Evolutionary conservation across 768 basidiomycete species (phyloP).

Genomic region (Pleurotus cornucopiae): DNA sequence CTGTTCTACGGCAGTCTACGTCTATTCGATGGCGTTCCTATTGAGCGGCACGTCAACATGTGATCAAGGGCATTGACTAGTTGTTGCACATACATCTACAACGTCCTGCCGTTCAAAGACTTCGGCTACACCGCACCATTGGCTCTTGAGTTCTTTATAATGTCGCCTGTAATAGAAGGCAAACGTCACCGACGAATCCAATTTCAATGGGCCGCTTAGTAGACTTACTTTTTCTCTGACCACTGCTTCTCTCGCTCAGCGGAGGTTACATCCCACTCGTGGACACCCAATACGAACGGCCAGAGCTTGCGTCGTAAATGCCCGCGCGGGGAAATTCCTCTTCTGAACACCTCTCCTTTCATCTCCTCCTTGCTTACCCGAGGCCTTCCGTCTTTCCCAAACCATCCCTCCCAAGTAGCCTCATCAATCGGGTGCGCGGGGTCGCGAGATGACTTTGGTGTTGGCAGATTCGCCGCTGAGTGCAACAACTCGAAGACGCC

Average conservation of each 20-base stretch:
- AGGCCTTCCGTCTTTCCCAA: conserved; percentile 65
- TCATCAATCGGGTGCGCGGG: conserved; percentile 75
- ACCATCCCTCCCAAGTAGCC: conserved; percentile 75
- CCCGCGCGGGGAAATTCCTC: conserved; percentile 57
- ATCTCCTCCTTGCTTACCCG: conserved; percentile 65
- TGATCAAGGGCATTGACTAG: conserved; percentile 12
- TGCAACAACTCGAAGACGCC: conserved; percentile 88
- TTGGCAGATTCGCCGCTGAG: conserved; percentile 73
- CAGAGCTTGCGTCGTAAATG: conserved; percentile 71
- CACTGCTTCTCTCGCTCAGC: conserved; percentile 58
- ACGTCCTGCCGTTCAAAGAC: conserved; percentile 78
- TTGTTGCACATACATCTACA: conserved; percentile 53
- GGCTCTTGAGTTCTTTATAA: conserved; percentile 68
- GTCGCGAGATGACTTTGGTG: conserved; percentile 79
- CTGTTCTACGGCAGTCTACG: conserved; percentile 95
- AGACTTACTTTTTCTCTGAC: conserved; percentile 54
- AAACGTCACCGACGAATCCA: neutral
- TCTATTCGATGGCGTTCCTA: conserved; percentile 91
- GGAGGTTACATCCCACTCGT: conserved; percentile 71
- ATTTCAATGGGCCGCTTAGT: neutral
- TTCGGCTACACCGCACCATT: conserved; percentile 83
- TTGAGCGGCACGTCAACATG: neutral
- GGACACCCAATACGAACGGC: conserved; percentile 87
- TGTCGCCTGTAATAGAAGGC: conserved; percentile 38
- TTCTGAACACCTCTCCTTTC: conserved; percentile 71